Evolutionary conservation across 768 basidiomycete species (phyloP), one percentile per base, ranked within the genome.

Genomic region (Psilocybe subaeruginosa): DNA sequence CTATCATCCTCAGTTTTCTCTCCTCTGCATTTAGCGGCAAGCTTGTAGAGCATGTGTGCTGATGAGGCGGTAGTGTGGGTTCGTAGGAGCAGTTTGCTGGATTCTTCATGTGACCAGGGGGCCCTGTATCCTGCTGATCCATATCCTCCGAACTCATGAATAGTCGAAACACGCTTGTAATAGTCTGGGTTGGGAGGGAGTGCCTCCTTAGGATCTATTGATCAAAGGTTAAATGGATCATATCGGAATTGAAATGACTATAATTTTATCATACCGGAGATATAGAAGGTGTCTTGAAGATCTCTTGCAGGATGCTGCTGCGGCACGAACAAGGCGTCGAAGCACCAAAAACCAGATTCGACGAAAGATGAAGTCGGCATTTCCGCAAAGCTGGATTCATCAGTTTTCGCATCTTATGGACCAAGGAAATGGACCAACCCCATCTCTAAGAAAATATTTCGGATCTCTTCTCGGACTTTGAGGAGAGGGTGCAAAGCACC

Each of bases 251-350:
- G n/a, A 50, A n/a, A 54, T 39, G 23, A 43, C 30, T 27, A 11
- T 5, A 11, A 35, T 19, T 16, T 23, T 9, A 45, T 8, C 29
- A 63, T 68, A 88, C 95, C 94, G 58, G 97, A 97, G 30, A 99
- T 82, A 76, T 98, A 99, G 84, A 99, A 99, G 4, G 97, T 99
- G 70, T 99, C 97, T 75, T 99, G 97, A 51, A 98, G 72, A 65
- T 99, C 97, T 69, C 97, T 88, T 11, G 97, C 97, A 6, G 97
- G 97, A 78, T 99, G 97, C 73, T 99, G 97, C 71, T 99, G 97
- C 0, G 97, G 97, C 0, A 99, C 97, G 74, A 97, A 99, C 65
- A 99, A 83, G 1, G 96, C 88, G 74, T 99, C 97, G 76, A 99
- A 99, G 73, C 95, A 97, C 97, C 97, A 99, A 84, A 99, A 99